A percentile compares a stretch with the other conserved stretches of the same genome.
These are phyloP conservation scores for Lantana camara DNA, from an alignment of 257 asterid genomes.

Conservation along the genomic window DNA sequence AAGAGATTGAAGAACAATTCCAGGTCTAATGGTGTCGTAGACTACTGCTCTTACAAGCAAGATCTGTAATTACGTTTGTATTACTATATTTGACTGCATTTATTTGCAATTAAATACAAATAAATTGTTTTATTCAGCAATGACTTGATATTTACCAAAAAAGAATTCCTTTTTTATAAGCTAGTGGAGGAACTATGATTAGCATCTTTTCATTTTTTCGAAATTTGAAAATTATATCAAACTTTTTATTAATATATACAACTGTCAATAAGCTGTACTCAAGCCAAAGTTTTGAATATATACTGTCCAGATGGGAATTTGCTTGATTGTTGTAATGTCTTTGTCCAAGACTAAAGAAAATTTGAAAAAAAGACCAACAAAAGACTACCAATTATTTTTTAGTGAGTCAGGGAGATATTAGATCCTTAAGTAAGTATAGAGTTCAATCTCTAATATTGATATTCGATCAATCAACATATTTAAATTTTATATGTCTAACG, in stretches of 20 bases:
- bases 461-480: too few species aligned
- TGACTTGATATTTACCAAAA: too few species aligned
- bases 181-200: too few species aligned
- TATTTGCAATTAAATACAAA: neutral
- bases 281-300: conserved; percentile 6
- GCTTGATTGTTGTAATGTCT: neutral
- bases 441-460: too few species aligned
- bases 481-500: too few species aligned
- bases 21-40: neutral
- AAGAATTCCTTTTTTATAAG: too few species aligned
- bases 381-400: neutral
- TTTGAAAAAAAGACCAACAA: neutral
- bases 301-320: neutral
- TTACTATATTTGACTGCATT: conserved; percentile 4
- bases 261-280: conserved; percentile 34
- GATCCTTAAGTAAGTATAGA: too few species aligned
- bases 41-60: neutral
- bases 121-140: neutral
- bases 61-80: neutral
- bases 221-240: conserved; percentile 17
- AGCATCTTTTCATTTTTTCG: too few species aligned
- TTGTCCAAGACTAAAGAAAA: neutral
- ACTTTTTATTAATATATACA: conserved; percentile 1
- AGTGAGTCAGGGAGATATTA: too few species aligned
- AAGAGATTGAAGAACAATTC: neutral